Evolutionary conservation across 179 eudicot species (phyloP), one percentile per base, ranked within the genome.

Genomic region (Spinacia oleracea): DNA sequence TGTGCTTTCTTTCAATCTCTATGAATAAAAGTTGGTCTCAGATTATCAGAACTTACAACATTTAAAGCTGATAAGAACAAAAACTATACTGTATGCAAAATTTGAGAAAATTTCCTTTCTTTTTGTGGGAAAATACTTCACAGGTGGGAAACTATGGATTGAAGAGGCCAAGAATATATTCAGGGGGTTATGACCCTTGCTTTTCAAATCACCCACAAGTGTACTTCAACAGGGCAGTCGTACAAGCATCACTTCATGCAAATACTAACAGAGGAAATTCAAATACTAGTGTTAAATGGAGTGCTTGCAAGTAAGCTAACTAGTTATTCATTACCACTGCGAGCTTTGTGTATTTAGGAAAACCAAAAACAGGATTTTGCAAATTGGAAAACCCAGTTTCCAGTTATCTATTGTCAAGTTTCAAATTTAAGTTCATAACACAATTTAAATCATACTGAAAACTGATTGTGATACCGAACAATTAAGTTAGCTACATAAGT

Each of bases 151-250:
- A 25, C 27, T 46, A 71, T 45, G 83, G 82, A 51, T 69, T 67
- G 9, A 80, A 78, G 79, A 82, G 89, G 73, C 75, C 85, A 65
- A 82, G 76, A 73, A 46, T 76, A 1, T 72, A 82, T 50, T 86
- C 83, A 1, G 95, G 87, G 14, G 92, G 90, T 15, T 89, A 91
- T 80, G 90, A 91, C 29, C 92, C 95, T 40, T 91, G 95, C 84
- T 89, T 81, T 46, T 84, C 91, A 29, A 53, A 29, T 14, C 72
- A 85, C 18, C 75, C 84, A 55, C 83, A 86, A 78, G 51, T 46
- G 40, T 91, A 89, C 64, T 84, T 89, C 80, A 91, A 91, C 58
- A 88, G 85, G 67, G 83, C 14, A 6, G 95, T 89, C 40, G 95
- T 89, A 75, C 90, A 87, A 78, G 66, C 79, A 31, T 84, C 92